Evolutionary conservation across 768 basidiomycete species (phyloP).

Genomic region (Crepidotus variabilis): DNA sequence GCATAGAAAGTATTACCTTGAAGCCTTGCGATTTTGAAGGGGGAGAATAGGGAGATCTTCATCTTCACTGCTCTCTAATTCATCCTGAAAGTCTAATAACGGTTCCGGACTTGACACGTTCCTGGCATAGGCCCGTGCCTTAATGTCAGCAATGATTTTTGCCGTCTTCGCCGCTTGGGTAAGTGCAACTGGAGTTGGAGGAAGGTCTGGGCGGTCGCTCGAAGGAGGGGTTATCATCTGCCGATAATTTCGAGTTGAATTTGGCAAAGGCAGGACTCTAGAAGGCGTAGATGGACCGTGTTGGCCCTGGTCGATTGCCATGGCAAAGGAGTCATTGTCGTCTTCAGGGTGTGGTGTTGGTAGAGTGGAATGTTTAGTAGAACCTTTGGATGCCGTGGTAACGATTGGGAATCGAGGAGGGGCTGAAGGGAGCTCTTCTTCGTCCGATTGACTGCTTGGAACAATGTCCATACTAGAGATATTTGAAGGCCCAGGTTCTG

Average conservation of each 20-base stretch:
- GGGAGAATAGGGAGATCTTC: constrained; percentile 25
- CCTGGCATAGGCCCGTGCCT: constrained; percentile 52
- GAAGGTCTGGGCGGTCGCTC: constrained; percentile 18
- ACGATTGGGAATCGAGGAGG: constrained; percentile 19
- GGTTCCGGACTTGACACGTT: constrained; percentile 43
- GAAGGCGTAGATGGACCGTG: not conserved
- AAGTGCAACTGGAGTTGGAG: constrained; percentile 29
- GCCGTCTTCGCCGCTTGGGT: constrained; percentile 40
- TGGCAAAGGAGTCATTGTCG: not conserved
- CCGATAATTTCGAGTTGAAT: not conserved
- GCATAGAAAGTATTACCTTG: constrained; percentile 9
- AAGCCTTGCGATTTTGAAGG: constrained; percentile 8
- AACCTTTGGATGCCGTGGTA: not conserved
- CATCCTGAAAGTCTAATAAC: constrained; percentile 34
- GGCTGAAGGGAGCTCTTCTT: constrained; percentile 46
- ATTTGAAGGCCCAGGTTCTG: constrained; percentile 7
- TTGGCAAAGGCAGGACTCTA: not conserved
- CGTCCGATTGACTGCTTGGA: constrained; percentile 67
- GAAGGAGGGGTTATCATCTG: constrained; percentile 20
- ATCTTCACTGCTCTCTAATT: constrained; percentile 50
- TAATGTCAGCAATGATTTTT: constrained; percentile 61
- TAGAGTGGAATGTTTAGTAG: not conserved
- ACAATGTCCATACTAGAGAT: constrained; percentile 31
- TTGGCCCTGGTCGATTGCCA: not conserved
- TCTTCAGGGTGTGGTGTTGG: not conserved